Evolutionary conservation across 2,329 filamentous ascomycete genomes (phyloP).

Genomic region (Colletotrichum lentis): DNA sequence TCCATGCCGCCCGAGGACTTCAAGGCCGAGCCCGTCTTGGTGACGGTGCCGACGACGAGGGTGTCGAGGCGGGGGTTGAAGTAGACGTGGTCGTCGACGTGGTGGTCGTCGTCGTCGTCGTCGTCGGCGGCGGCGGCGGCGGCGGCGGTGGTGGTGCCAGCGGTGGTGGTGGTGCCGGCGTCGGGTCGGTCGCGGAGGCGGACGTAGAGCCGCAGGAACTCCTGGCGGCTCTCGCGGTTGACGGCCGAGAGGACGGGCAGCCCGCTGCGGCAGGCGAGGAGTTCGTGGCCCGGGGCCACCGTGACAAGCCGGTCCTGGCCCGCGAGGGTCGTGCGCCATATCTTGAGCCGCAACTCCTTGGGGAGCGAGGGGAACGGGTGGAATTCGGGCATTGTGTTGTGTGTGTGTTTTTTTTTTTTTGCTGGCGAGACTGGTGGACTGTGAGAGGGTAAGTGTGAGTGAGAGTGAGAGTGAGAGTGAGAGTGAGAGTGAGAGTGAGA

Average conservation of each 20-base stretch:
- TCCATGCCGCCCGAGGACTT: neutral
- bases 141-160: too few relatives aligned
- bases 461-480: too few relatives aligned
- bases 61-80: conserved; percentile 16
- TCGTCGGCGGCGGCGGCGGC: too few relatives aligned
- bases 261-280: neutral
- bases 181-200: neutral
- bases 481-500: too few relatives aligned
- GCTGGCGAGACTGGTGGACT: too few relatives aligned
- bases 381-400: neutral
- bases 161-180: too few relatives aligned
- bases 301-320: conserved; percentile 4
- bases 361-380: conserved; percentile 8
- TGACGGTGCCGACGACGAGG: conserved; percentile 9
- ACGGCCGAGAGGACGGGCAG: conserved; percentile 9
- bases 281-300: neutral
- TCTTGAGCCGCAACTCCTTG: neutral
- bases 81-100: conserved; percentile 4
- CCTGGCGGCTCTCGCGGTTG: conserved; percentile 17
- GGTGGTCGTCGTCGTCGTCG: too few relatives aligned
- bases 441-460: too few relatives aligned
- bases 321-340: conserved; percentile 8
- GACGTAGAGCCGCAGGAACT: conserved; percentile 6
- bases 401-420: too few relatives aligned
- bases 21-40: neutral